These are phyloP conservation scores for Trametes villosa DNA, from an alignment of 768 basidiomycete genomes.

Conservation along the genomic window DNA sequence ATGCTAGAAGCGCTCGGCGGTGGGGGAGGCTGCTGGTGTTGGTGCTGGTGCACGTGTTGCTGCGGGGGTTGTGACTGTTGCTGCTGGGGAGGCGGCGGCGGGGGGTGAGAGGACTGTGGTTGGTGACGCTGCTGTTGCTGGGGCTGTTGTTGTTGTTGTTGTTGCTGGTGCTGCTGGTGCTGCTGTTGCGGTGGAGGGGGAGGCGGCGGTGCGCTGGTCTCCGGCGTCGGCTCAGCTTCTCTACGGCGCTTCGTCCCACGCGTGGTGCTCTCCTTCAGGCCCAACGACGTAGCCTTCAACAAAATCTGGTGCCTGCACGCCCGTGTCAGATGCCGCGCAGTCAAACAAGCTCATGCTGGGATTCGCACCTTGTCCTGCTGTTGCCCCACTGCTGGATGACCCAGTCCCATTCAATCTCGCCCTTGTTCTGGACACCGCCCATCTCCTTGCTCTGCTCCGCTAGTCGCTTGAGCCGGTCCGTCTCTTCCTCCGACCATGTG, in stretches of 20 bases:
- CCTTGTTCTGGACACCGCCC: conserved; percentile 43
- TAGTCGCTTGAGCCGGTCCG: conserved; percentile 65
- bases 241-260: conserved; percentile 65
- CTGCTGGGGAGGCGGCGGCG: conserved; percentile 39
- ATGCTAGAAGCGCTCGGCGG: conserved; percentile 24
- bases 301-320: conserved; percentile 74
- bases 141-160: conserved; percentile 20
- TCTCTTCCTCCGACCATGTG: conserved; percentile 80
- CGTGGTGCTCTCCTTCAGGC: conserved; percentile 75
- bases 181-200: conserved; percentile 14
- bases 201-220: conserved; percentile 18
- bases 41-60: conserved; percentile 13
- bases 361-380: conserved; percentile 65
- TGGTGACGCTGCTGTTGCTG: conserved; percentile 7
- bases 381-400: conserved; percentile 75
- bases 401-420: conserved; percentile 82
- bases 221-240: conserved; percentile 41
- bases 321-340: neutral
- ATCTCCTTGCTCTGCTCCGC: conserved; percentile 66
- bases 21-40: conserved; percentile 25
- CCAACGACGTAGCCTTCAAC: conserved; percentile 78
- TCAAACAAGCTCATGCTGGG: neutral
- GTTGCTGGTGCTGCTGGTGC: conserved; percentile 35
- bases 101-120: conserved; percentile 24
- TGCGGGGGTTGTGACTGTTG: conserved; percentile 29